Evolutionary conservation across 2,329 filamentous ascomycete genomes (phyloP), one percentile per base, ranked within the genome.

Genomic region (Arachnopeziza araneosa): DNA sequence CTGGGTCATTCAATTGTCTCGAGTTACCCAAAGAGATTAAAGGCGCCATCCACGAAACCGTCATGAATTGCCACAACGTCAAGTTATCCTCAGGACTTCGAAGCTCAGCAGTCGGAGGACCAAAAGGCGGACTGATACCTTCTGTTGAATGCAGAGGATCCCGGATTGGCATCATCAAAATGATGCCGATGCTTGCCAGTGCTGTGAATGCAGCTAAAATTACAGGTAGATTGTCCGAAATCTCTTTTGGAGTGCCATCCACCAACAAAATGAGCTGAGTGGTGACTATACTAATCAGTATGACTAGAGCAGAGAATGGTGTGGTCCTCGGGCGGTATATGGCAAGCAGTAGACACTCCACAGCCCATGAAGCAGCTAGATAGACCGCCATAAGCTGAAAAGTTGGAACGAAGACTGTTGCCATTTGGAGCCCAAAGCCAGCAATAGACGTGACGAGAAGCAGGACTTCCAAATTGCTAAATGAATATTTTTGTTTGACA

Each of bases 51-150:
- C 92, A 96, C 0, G 84, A 89, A 26, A 96, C 88, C 6, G 84
- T 87, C 83, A 93, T 89, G 75, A 91, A 96, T 66, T 93, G 89
- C 82, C 90, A 92, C 0, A 93, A 77, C 0, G 82, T 89, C 24
- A 96, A 72, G 64, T 89, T 85, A 67, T 96, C 92, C 72, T 96
- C 92, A 0, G 92, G 87, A 54, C 82, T 86, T 30, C 91, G 87
- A n/a, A 89, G 75, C 1, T 79, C 73, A 2, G 75, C 78, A 0
- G 80, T 86, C 1, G 89, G 84, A 4, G 74, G 64, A 21, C 78
- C 76, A 57, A 81, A 84, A 1, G 83, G 78, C 19, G 76, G 74
- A 56, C 85, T 85, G 59, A 93, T 90, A 0, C 80, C 81, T 9
- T 80, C 72, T 2, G 71, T 75, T 22, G 80, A 75, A 3, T 19